Percentiles rank a stretch among this genome's conserved stretches.
Conservation (phyloP, 2,329 filamentous ascomycete species). For the Diaporthe citrichinensis region DNA sequence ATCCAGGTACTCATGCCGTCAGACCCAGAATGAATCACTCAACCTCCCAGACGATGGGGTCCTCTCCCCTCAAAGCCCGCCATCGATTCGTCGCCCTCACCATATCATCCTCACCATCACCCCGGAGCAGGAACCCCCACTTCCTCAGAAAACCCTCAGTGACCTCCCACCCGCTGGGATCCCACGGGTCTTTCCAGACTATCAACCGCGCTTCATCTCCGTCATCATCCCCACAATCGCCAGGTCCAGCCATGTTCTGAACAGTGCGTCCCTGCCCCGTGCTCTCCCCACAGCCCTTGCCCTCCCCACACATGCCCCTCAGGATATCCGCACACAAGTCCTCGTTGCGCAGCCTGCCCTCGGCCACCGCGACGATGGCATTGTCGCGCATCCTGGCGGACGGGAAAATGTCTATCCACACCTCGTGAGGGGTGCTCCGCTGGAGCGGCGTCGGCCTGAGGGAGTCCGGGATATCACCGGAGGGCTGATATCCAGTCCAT, state of each 20-base stretch:
- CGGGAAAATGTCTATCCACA: constrained; percentile 46
- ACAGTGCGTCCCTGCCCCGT: not conserved
- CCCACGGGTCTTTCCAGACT: constrained; percentile 45
- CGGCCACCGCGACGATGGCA: constrained; percentile 39
- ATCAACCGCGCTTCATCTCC: constrained; percentile 30
- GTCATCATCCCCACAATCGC: not conserved
- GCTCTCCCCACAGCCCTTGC: not conserved
- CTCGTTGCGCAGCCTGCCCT: constrained; percentile 39
- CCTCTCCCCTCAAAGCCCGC: constrained; percentile 30
- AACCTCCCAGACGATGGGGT: constrained; percentile 32
- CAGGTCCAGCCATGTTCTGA: not conserved
- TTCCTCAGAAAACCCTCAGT: constrained; percentile 47
- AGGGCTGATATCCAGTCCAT: constrained; percentile 25
- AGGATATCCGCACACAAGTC: constrained; percentile 40
- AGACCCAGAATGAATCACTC: not conserved
- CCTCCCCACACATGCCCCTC: constrained; percentile 18
- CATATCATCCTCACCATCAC: constrained; percentile 47
- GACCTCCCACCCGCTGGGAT: constrained; percentile 49
- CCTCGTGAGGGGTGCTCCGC: constrained; percentile 44
- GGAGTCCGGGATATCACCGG: constrained; percentile 43
- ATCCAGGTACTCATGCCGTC: too few species aligned
- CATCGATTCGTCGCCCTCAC: constrained; percentile 45
- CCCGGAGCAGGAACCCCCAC: constrained; percentile 47
- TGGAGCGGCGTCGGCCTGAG: constrained; percentile 47
- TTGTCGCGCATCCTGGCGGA: constrained; percentile 46